phyloP scores from a whole-genome alignment of 225 moss, liverwort and hornwort species.

The Rhytidiadelphus loreus region DNA sequence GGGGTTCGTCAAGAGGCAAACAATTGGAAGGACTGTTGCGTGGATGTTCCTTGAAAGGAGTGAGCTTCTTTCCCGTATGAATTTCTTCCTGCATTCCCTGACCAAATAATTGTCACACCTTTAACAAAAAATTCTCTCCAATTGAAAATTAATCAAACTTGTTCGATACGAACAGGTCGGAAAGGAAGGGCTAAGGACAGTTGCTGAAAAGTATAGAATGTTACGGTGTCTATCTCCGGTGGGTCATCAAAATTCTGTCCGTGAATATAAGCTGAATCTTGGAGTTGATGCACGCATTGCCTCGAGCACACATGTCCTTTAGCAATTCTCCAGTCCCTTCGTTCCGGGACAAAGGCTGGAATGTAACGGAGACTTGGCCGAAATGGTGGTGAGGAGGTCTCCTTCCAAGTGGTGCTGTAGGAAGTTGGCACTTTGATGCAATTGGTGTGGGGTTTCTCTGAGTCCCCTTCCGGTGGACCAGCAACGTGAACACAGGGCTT shows the following conservation, averaged over 20 bases:
- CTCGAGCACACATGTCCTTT: slow-evolving; percentile 13
- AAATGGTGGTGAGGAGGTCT: slow-evolving; percentile 4
- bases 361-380: slow-evolving; percentile 19
- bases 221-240: background rate
- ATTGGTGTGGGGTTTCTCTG: slow-evolving; percentile 6
- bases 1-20: slow-evolving; percentile 4
- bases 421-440: slow-evolving; percentile 14
- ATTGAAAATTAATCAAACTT: background rate
- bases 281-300: slow-evolving; percentile 11
- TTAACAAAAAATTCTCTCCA: background rate
- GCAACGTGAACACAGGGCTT: slow-evolving; percentile 1
- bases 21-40: background rate
- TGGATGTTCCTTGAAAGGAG: slow-evolving; percentile 1
- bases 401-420: slow-evolving; percentile 9
- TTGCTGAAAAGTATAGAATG: background rate
- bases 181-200: background rate
- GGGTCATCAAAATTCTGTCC: background rate
- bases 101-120: background rate
- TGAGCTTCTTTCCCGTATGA: slow-evolving; percentile 1
- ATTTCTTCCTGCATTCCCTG: background rate
- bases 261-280: background rate
- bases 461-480: background rate
- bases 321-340: slow-evolving; percentile 9
- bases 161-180: background rate
- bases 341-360: slow-evolving; percentile 12